Evolutionary conservation across 495 filamentous ascomycete genomes (phyloP).

Genomic region (Glutinoglossum americanum): DNA sequence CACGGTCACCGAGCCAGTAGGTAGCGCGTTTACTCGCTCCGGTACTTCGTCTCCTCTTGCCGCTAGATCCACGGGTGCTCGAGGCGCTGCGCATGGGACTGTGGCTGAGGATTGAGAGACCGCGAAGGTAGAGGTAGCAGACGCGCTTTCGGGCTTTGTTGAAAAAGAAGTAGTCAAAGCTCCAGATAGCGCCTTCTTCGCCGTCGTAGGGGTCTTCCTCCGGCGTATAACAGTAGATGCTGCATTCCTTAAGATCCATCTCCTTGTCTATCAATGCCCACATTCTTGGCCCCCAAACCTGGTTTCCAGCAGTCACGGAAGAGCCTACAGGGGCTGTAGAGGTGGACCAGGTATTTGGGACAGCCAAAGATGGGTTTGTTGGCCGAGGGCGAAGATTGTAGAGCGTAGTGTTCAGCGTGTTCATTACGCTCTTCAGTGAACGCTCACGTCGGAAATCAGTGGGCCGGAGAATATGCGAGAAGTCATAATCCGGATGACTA

Average conservation of each 20-base stretch:
- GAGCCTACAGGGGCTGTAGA: conserved; percentile 9
- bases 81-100: conserved; percentile 23
- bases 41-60: conserved; percentile 19
- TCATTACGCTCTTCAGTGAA: conserved; percentile 55
- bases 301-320: conserved; percentile 15
- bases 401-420: conserved; percentile 62
- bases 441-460: conserved; percentile 69
- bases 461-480: conserved; percentile 71
- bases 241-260: conserved; percentile 73
- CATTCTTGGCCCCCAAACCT: conserved; percentile 62
- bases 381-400: conserved; percentile 55
- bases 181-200: conserved; percentile 86
- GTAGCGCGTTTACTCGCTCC: conserved; percentile 54
- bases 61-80: conserved; percentile 12
- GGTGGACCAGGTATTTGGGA: conserved; percentile 8
- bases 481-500: conserved; percentile 92
- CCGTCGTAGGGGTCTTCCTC: conserved; percentile 68
- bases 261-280: conserved; percentile 83
- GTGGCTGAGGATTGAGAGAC: conserved; percentile 62
- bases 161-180: conserved; percentile 91
- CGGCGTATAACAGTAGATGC: conserved; percentile 65
- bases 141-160: conserved; percentile 85
- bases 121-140: conserved; percentile 77
- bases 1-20: conserved; percentile 55
- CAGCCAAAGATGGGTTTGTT: conserved; percentile 7